Evolutionary conservation across 2,329 filamentous ascomycete species (phyloP).

Genomic region (Phoma sp.): DNA sequence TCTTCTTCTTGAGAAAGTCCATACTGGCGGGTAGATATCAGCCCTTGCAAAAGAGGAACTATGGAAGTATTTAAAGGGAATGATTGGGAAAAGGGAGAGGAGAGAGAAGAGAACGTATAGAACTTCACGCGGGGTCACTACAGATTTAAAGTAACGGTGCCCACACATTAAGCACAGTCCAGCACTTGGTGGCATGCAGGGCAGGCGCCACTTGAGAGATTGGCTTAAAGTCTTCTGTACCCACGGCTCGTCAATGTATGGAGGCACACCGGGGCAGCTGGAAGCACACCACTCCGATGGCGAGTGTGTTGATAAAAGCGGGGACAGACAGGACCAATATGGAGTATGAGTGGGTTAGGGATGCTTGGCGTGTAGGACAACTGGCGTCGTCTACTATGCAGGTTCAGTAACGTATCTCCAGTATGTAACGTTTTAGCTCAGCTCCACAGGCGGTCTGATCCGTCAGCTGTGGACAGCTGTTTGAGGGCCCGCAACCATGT

Average conservation of each 20-base stretch:
- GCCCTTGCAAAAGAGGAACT: neutral
- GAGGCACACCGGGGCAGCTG: constrained; percentile 13
- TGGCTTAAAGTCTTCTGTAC: constrained; percentile 8
- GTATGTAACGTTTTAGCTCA: constrained; percentile 20
- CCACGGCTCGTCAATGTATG: constrained; percentile 7
- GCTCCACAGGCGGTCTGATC: constrained; percentile 8
- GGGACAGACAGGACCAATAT: constrained; percentile 24
- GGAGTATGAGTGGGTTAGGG: constrained; percentile 25
- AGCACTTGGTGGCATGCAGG: constrained; percentile 11
- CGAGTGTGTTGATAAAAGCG: constrained; percentile 33
- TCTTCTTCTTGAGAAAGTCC: constrained; percentile 57
- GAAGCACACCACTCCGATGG: constrained; percentile 14
- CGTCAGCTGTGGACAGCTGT: constrained; percentile 10
- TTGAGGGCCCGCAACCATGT: constrained; percentile 9
- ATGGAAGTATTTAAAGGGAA: neutral
- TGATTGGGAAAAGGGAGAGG: neutral
- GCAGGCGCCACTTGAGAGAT: constrained; percentile 2
- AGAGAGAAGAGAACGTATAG: constrained; percentile 2
- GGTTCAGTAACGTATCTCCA: constrained; percentile 18
- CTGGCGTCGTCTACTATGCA: constrained; percentile 16
- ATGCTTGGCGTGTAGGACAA: constrained; percentile 34
- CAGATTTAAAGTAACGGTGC: constrained; percentile 16
- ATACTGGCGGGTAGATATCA: constrained; percentile 29
- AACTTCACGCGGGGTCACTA: constrained; percentile 9
- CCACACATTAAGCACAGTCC: constrained; percentile 12